Evolutionary conservation across 495 filamentous ascomycete species (phyloP), one percentile per base, ranked within the genome.

Genomic region (Hypoxylon fragiforme): DNA sequence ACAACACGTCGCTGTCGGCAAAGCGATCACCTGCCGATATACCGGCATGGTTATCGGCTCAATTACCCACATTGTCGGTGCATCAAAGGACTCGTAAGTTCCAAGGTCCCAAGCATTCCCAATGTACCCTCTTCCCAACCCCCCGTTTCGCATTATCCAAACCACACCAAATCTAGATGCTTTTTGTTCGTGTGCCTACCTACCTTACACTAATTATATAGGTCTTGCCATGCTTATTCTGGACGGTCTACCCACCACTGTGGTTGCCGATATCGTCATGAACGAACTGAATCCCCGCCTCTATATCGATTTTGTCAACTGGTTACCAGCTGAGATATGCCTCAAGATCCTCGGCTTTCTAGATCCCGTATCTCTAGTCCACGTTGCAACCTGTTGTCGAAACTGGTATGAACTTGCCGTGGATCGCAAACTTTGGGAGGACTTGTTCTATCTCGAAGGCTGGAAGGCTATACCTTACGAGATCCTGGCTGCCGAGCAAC

Each of bases 341-440:
- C 85, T 91, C 45, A 85, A 94, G 61, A 86, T 97, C 12, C 86
- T 97, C 32, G 87, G 86, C 22, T 95, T 89, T 64, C 82, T 98
- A 22, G 85, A 90, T 31, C 84, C 89, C 0, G 66, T 80, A 11
- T 88, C 87, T 5, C 78, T 98, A 32, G 73, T 97, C 46, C 83
- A 81, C 48, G 87, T 91, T 5, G 89, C 90, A 5, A 77, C 83
- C 24, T 81, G 86, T 3, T 97, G 91, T 12, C 82, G 87, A 26
- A 75, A 82, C 51, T 97, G 95, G 94, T 84, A 91, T 41, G 77
- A 77, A 18, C 78, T 92, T 8, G 86, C 91, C n/a, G 64, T 88
- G 31, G 92, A 97, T 64, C 81, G 88, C 26, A 85, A 87, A 46
- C 77, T 98, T 6, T 98, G 95, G 95, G 83, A 85, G 64, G 77